phyloP scores from a whole-genome alignment of 352 stramenopile genomes.

The Phytophthora lateralis region DNA sequence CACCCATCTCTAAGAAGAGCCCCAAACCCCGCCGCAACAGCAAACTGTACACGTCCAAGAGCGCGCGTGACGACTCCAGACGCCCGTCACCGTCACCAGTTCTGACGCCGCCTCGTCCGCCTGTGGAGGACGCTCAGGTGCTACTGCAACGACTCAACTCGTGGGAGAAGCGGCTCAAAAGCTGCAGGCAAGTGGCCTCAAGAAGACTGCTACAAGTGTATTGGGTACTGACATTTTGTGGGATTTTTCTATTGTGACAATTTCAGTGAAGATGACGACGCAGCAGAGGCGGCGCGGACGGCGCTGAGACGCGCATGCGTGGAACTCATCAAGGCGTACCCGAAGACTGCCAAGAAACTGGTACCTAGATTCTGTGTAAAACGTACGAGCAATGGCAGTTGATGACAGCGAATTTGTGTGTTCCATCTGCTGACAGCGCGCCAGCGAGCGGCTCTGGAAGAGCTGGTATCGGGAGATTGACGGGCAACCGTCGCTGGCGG shows the following conservation, averaged over 20 bases:
- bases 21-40: conserved; percentile 9
- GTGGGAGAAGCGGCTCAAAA: conserved; percentile 34
- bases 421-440: conserved; percentile 33
- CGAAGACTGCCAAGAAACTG: conserved; percentile 38
- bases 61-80: not conserved
- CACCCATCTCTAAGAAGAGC: conserved; percentile 1
- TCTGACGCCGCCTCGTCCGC: not conserved
- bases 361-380: conserved; percentile 16
- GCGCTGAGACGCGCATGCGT: conserved; percentile 41
- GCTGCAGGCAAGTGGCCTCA: not conserved
- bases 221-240: not conserved
- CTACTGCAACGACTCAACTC: conserved; percentile 22
- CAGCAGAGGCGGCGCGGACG: not conserved
- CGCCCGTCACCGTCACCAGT: conserved; percentile 7
- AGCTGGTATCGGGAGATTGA: conserved; percentile 72
- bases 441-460: conserved; percentile 65
- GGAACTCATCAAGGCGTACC: conserved; percentile 44
- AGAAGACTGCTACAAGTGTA: too few species aligned
- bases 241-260: not conserved
- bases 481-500: conserved; percentile 20
- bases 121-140: conserved; percentile 15
- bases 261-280: conserved; percentile 14
- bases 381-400: not conserved
- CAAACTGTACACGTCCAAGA: conserved; percentile 15
- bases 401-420: not conserved